Percentiles rank a stretch among this genome's conserved stretches.
Conservation (phyloP, 1,284 basidiomycete species). For the Austroboletus novae-zelandiae region DNA sequence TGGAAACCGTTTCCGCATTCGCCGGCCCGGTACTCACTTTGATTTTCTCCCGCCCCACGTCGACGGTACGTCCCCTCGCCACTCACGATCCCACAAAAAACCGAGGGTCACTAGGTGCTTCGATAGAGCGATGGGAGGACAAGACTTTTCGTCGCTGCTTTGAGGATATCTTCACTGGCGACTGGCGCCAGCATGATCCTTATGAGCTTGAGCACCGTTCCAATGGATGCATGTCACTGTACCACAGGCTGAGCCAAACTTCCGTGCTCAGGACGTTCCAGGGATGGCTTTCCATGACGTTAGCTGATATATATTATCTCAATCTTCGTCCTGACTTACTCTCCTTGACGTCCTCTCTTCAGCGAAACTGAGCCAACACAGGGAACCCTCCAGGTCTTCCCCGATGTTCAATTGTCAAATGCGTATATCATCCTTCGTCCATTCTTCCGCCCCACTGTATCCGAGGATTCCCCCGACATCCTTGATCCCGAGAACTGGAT, state of each 20-base stretch:
- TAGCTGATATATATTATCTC: neutral
- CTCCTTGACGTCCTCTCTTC: neutral
- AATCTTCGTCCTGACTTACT: neutral
- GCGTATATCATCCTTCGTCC: slow-evolving; percentile 83
- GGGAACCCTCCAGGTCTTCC: slow-evolving; percentile 80
- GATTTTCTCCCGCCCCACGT: slow-evolving; percentile 72
- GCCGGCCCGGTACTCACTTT: slow-evolving; percentile 72
- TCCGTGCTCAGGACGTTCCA: slow-evolving; percentile 82
- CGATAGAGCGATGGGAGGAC: slow-evolving; percentile 87
- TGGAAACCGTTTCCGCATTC: slow-evolving; percentile 80
- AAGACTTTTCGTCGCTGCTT: slow-evolving; percentile 65
- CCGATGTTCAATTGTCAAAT: slow-evolving; percentile 69
- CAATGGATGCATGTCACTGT: slow-evolving; percentile 58
- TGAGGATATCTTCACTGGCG: slow-evolving; percentile 60
- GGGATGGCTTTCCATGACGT: slow-evolving; percentile 72
- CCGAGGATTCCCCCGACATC: slow-evolving; percentile 40
- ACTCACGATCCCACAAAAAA: neutral
- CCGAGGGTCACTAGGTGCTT: slow-evolving; percentile 49
- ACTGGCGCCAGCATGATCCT: slow-evolving; percentile 72
- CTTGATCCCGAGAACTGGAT: slow-evolving; percentile 67
- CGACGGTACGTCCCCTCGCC: slow-evolving; percentile 49
- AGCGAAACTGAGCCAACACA: slow-evolving; percentile 72
- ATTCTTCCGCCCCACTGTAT: slow-evolving; percentile 65
- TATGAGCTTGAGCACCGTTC: slow-evolving; percentile 65
- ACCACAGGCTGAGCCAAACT: slow-evolving; percentile 57